Percentiles rank a stretch among this genome's conserved stretches.
These are phyloP conservation scores for Cerrena zonata DNA, from an alignment of 1,284 basidiomycete species.

Conservation along the genomic window DNA sequence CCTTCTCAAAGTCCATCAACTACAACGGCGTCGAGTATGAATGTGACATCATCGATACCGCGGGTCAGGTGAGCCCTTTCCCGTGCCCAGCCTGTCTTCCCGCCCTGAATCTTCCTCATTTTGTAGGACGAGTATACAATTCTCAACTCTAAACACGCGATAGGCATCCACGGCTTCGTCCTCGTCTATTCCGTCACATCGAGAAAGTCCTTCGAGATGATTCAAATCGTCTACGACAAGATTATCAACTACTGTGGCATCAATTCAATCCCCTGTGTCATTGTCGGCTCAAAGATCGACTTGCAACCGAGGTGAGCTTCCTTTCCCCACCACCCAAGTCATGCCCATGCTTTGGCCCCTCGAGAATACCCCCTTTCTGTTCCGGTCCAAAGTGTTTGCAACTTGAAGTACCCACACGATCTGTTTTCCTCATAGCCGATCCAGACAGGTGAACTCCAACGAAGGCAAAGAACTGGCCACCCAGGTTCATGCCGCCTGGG, in stretches of 20 bases:
- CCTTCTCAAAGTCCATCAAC: slow-evolving; percentile 79
- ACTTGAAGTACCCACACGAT: slow-evolving; percentile 3
- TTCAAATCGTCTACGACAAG: slow-evolving; percentile 94
- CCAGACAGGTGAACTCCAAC: slow-evolving; percentile 70
- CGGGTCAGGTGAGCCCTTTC: slow-evolving; percentile 68
- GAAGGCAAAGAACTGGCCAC: slow-evolving; percentile 78
- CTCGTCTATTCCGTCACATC: slow-evolving; percentile 94
- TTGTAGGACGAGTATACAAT: slow-evolving; percentile 80
- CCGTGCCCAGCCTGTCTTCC: slow-evolving; percentile 9
- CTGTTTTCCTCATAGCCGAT: slow-evolving; percentile 29
- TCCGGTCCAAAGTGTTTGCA: slow-evolving; percentile 8
- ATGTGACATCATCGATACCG: slow-evolving; percentile 98
- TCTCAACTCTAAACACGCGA: slow-evolving; percentile 75
- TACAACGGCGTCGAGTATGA: slow-evolving; percentile 84
- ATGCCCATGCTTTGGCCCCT: neutral
- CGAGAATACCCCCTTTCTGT: slow-evolving; percentile 6
- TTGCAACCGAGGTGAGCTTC: slow-evolving; percentile 61
- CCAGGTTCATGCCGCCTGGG: slow-evolving; percentile 69
- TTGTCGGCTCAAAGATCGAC: slow-evolving; percentile 95
- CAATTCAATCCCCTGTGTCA: slow-evolving; percentile 86
- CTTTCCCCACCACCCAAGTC: neutral
- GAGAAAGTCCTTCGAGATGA: slow-evolving; percentile 91
- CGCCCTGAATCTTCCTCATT: slow-evolving; percentile 6
- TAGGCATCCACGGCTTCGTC: slow-evolving; percentile 81
- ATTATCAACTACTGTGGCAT: slow-evolving; percentile 92